A percentile compares a stretch with the other conserved stretches of the same genome.
Conservation (phyloP, 2,329 filamentous ascomycete species). For the Trichophyton simii region DNA sequence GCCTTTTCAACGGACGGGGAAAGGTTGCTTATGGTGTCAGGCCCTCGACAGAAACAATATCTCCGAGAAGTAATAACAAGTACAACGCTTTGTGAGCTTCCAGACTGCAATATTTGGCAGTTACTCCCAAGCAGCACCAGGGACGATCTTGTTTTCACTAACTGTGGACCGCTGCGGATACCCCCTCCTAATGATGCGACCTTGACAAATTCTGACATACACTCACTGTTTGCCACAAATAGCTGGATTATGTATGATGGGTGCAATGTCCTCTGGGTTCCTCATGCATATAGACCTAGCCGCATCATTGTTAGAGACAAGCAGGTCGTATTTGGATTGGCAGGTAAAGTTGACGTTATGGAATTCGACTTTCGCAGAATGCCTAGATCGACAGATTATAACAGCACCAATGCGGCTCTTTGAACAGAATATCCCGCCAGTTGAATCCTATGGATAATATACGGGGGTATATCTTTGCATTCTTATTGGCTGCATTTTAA, state of each 20-base stretch:
- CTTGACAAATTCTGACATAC: not conserved
- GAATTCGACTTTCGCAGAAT: not conserved
- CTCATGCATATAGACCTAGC: not conserved
- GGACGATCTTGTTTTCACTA: not conserved
- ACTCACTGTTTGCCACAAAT: not conserved
- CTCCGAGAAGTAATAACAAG: not conserved
- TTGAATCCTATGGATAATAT: too few species aligned
- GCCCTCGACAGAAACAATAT: not conserved
- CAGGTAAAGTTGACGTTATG: not conserved
- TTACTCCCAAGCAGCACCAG: not conserved
- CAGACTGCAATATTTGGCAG: not conserved
- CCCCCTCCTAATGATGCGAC: not conserved
- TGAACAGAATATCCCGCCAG: too few species aligned
- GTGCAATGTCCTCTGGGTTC: not conserved
- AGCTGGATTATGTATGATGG: not conserved
- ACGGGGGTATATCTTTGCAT: too few species aligned
- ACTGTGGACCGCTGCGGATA: not conserved
- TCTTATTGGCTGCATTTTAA: too few species aligned
- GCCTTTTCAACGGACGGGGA: not conserved
- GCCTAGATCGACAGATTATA: not conserved
- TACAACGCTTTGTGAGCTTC: not conserved
- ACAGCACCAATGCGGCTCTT: too few species aligned
- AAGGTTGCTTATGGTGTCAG: not conserved
- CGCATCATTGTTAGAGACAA: not conserved
- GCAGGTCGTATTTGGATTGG: not conserved